A percentile compares a stretch with the other conserved stretches of the same genome.
These are phyloP conservation scores for Wallacemonas rigidus DNA, from an alignment of 208 protist species.

Conservation along the genomic window DNA sequence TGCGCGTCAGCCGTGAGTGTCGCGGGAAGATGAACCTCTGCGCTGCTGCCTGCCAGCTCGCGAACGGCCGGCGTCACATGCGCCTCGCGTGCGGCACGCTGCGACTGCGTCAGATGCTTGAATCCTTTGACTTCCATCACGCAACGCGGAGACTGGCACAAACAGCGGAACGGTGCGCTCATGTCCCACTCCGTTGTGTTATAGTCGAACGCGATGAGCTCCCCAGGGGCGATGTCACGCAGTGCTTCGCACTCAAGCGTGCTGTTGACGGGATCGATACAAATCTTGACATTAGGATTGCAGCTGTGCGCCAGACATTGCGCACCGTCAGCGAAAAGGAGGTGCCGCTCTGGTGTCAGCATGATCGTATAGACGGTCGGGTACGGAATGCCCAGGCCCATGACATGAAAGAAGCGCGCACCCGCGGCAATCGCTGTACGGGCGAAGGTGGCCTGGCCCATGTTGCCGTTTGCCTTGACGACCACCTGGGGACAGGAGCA, in stretches of 20 bases:
- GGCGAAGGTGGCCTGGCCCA: slow-evolving; percentile 69
- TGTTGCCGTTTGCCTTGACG: slow-evolving; percentile 52
- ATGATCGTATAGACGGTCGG: slow-evolving; percentile 75
- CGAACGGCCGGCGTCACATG: slow-evolving; percentile 65
- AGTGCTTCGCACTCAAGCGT: slow-evolving; percentile 77
- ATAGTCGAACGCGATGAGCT: slow-evolving; percentile 83
- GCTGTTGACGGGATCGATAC: slow-evolving; percentile 62
- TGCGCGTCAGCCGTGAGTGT: slow-evolving; percentile 34
- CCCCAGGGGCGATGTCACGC: slow-evolving; percentile 57
- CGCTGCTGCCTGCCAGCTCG: slow-evolving; percentile 39
- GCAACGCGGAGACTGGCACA: slow-evolving; percentile 61
- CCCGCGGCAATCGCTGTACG: slow-evolving; percentile 42
- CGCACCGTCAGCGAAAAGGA: slow-evolving; percentile 71
- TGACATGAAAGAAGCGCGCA: slow-evolving; percentile 58
- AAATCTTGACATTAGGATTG: slow-evolving; percentile 73
- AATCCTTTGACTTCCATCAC: slow-evolving; percentile 75
- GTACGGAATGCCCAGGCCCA: slow-evolving; percentile 67
- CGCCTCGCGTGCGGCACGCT: slow-evolving; percentile 39
- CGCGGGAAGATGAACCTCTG: slow-evolving; percentile 48
- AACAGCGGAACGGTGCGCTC: slow-evolving; percentile 68
- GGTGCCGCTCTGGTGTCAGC: slow-evolving; percentile 56
- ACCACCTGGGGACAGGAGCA: slow-evolving; percentile 51
- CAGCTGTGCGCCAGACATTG: slow-evolving; percentile 87
- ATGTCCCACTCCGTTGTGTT: slow-evolving; percentile 87
- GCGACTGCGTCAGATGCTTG: slow-evolving; percentile 65